Conservation (phyloP, 768 basidiomycete species). For the Boletus subcaerulescens region DNA sequence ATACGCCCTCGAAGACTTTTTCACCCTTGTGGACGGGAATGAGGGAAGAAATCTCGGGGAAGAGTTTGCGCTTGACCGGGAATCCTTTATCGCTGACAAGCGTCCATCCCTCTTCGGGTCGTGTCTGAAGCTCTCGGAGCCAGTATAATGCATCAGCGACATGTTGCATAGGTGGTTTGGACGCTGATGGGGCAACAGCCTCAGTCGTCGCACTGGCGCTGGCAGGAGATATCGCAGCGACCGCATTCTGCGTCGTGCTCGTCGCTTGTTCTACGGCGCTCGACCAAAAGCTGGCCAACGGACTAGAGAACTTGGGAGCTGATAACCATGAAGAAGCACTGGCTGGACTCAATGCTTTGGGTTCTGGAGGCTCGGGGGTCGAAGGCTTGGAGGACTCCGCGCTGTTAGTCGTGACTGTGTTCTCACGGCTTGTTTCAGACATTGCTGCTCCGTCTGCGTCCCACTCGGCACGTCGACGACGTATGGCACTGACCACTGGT, state of each 20-base stretch:
- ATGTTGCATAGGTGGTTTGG: conserved; percentile 72
- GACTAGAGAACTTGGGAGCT: conserved; percentile 65
- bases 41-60: conserved; percentile 70
- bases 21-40: conserved; percentile 86
- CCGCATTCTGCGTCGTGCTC: conserved; percentile 70
- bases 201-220: conserved; percentile 34
- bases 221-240: conserved; percentile 70
- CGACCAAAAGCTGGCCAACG: conserved; percentile 69
- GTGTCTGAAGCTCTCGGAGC: conserved; percentile 67
- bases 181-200: conserved; percentile 45
- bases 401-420: conserved; percentile 7
- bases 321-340: conserved; percentile 46
- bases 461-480: conserved; percentile 72
- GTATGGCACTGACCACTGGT: conserved; percentile 69
- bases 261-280: conserved; percentile 73
- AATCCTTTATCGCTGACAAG: conserved; percentile 74
- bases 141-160: conserved; percentile 81
- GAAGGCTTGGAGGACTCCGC: conserved; percentile 18
- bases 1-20: conserved; percentile 90
- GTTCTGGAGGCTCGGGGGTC: conserved; percentile 23
- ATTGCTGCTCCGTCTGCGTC: conserved; percentile 45
- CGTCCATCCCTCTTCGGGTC: conserved; percentile 68
- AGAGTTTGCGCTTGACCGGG: conserved; percentile 70
- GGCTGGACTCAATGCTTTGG: conserved; percentile 7
- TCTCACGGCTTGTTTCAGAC: conserved; percentile 17